phyloP scores from a whole-genome alignment of 768 basidiomycete genomes.

The Trametes punicea region DNA sequence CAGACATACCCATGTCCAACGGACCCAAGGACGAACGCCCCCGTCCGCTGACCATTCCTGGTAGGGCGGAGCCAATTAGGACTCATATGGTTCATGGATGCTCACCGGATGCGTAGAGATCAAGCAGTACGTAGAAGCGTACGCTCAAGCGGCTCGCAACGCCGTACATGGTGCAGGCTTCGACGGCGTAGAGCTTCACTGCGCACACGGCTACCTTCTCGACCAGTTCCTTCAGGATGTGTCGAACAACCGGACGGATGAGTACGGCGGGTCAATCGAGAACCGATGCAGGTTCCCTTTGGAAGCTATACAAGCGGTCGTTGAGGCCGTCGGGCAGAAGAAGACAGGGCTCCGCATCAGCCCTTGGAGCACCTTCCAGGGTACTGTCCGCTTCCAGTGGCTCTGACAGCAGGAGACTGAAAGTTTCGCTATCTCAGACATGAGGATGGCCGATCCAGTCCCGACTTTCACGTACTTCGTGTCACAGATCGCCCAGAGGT shows the following conservation, averaged over 20 bases:
- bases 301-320: slow-evolving; percentile 40
- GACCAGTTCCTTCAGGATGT: slow-evolving; percentile 42
- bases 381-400: slow-evolving; percentile 30
- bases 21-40: slow-evolving; percentile 1
- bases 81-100: not conserved
- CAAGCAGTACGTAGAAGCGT: slow-evolving; percentile 35
- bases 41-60: slow-evolving; percentile 24
- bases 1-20: slow-evolving; percentile 24
- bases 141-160: slow-evolving; percentile 22
- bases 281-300: slow-evolving; percentile 45
- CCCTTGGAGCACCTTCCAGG: slow-evolving; percentile 35
- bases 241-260: slow-evolving; percentile 42
- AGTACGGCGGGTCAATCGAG: slow-evolving; percentile 49
- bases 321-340: slow-evolving; percentile 39
- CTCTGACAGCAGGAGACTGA: not conserved
- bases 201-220: slow-evolving; percentile 32
- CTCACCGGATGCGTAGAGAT: slow-evolving; percentile 19
- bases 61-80: not conserved
- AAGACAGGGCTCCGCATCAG: slow-evolving; percentile 38
- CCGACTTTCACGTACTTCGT: slow-evolving; percentile 52
- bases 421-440: slow-evolving; percentile 26
- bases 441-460: slow-evolving; percentile 50
- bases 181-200: slow-evolving; percentile 30
- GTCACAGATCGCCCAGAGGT: slow-evolving; percentile 32
- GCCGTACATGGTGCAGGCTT: slow-evolving; percentile 31